phyloP scores from a whole-genome alignment of 78 protist species.

The Dictyostelium purpureum region DNA sequence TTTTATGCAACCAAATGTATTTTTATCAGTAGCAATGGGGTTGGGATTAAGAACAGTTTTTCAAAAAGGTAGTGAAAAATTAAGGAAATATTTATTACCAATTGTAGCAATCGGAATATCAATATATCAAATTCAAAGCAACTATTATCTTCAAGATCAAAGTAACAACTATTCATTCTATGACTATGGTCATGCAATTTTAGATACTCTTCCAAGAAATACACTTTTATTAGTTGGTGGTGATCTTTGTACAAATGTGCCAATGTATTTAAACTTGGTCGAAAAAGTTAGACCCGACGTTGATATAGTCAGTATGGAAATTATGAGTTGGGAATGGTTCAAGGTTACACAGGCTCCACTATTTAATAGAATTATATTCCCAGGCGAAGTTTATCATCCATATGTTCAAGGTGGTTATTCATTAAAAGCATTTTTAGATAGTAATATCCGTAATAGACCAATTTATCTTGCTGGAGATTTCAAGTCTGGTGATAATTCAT shows the following conservation, averaged over 20 bases:
- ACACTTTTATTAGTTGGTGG: slow-evolving; percentile 59
- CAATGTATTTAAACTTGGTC: slow-evolving; percentile 42
- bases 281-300: slow-evolving; percentile 58
- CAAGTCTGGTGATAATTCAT: slow-evolving; percentile 35
- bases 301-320: slow-evolving; percentile 46
- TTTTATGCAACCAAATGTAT: slow-evolving; percentile 77
- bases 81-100: slow-evolving; percentile 33
- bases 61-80: neutral
- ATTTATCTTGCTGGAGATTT: slow-evolving; percentile 52
- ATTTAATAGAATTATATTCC: slow-evolving; percentile 26
- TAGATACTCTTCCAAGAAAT: slow-evolving; percentile 37
- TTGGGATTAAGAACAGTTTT: slow-evolving; percentile 9
- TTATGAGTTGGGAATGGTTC: slow-evolving; percentile 76
- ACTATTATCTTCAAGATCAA: slow-evolving; percentile 52
- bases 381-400: slow-evolving; percentile 71
- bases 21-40: slow-evolving; percentile 49
- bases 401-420: slow-evolving; percentile 23
- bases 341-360: slow-evolving; percentile 46
- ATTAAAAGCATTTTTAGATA: slow-evolving; percentile 42
- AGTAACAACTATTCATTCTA: slow-evolving; percentile 44
- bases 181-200: slow-evolving; percentile 56
- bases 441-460: slow-evolving; percentile 36
- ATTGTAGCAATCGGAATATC: neutral
- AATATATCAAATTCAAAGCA: slow-evolving; percentile 10
- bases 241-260: slow-evolving; percentile 58